A percentile compares a stretch with the other conserved stretches of the same genome.
phyloP scores from a whole-genome alignment of 2,329 filamentous ascomycete species.

The Onygenales sp. region DNA sequence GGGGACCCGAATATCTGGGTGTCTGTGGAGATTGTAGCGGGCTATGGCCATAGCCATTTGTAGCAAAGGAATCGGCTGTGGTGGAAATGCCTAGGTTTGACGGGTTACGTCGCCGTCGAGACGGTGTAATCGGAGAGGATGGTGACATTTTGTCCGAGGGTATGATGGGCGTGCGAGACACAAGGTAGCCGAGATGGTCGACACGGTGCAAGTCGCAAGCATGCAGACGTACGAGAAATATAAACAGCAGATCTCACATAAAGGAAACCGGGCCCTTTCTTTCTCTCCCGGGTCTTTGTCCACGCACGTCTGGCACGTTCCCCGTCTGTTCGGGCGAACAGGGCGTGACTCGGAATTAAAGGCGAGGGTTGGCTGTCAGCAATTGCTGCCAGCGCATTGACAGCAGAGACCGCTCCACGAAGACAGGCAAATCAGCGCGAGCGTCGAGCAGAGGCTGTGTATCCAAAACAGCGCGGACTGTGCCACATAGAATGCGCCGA shows the following conservation, averaged over 20 bases:
- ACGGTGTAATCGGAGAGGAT: conserved; percentile 19
- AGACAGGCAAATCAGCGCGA: not conserved
- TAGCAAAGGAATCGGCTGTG: conserved; percentile 22
- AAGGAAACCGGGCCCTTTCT: not conserved
- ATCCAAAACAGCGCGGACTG: not conserved
- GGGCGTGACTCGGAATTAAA: not conserved
- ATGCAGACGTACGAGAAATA: not conserved
- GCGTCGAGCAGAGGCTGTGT: not conserved
- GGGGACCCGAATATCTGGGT: conserved; percentile 26
- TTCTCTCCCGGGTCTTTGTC: not conserved
- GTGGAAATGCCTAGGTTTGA: conserved; percentile 29
- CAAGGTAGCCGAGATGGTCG: conserved; percentile 24
- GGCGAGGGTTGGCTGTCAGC: not conserved
- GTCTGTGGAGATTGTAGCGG: conserved; percentile 25
- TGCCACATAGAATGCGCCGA: not conserved
- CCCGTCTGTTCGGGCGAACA: too few relatives aligned
- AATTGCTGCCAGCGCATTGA: not conserved
- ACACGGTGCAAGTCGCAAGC: conserved; percentile 13
- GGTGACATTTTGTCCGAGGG: conserved; percentile 16
- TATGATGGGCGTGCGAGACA: not conserved
- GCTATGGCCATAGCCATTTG: conserved; percentile 23
- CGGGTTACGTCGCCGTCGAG: conserved; percentile 28
- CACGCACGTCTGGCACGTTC: not conserved
- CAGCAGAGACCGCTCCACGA: not conserved
- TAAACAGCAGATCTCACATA: not conserved